These are phyloP conservation scores for Condylostoma magnum DNA, from an alignment of 169 alveolate species.

Conservation along the genomic window DNA sequence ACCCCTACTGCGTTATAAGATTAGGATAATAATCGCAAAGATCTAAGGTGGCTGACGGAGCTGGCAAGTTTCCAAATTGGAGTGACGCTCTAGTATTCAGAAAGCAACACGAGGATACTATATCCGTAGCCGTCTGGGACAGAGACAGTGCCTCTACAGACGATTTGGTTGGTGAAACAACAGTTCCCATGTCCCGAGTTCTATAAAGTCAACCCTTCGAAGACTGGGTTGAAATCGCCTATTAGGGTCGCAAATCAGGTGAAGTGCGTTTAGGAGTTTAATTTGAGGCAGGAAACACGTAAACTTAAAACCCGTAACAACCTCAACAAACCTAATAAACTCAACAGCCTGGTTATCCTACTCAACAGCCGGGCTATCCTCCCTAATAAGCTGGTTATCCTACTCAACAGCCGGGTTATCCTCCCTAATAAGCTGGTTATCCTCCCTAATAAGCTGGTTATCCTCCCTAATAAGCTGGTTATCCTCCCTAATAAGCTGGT, in stretches of 20 bases:
- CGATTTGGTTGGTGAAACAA: not conserved
- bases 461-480: not conserved
- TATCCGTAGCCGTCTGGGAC: not conserved
- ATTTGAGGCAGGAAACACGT: not conserved
- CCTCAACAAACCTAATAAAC: not conserved
- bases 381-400: not conserved
- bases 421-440: constrained; percentile 14
- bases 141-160: not conserved
- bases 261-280: not conserved
- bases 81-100: not conserved
- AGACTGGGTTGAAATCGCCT: not conserved
- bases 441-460: not conserved
- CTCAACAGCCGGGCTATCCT: constrained; percentile 9
- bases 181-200: not conserved
- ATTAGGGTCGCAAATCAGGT: constrained; percentile 3
- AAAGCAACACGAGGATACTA: not conserved
- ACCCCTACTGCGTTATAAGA: constrained; percentile 13
- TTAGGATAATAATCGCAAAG: not conserved
- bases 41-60: constrained; percentile 5
- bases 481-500: no score
- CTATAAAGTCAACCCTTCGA: not conserved
- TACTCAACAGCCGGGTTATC: constrained; percentile 2
- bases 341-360: not conserved
- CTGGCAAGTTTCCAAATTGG: constrained; percentile 20
- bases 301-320: not conserved